These are phyloP conservation scores for Chlamydomonas asymmetrica DNA, from an alignment of 139 green algal genomes.

Conservation along the genomic window DNA sequence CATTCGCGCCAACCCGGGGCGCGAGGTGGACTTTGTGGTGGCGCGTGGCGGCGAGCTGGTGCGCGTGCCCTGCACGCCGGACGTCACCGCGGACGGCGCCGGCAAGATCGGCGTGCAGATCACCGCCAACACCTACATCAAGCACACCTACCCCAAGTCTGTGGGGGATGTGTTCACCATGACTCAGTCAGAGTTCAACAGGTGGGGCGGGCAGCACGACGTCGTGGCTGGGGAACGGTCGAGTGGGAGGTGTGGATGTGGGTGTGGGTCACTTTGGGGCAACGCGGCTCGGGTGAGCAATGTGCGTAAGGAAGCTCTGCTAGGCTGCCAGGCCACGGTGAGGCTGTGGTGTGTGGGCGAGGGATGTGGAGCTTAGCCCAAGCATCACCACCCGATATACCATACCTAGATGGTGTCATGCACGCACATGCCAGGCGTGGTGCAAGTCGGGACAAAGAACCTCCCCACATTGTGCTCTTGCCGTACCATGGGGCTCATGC, in stretches of 20 bases:
- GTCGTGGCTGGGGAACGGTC: neutral
- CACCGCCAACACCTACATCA: slow-evolving; percentile 64
- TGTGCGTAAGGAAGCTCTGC: no score
- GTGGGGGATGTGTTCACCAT: slow-evolving; percentile 38
- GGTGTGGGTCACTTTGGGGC: no score
- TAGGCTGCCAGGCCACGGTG: no score
- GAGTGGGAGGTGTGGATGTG: neutral
- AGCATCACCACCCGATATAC: no score
- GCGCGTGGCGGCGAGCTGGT: slow-evolving; percentile 22
- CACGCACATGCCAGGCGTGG: no score
- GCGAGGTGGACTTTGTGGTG: slow-evolving; percentile 37
- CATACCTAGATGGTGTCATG: no score
- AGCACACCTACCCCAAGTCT: slow-evolving; percentile 43
- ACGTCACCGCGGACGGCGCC: slow-evolving; percentile 43
- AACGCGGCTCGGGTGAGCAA: no score
- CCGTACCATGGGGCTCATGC: no score
- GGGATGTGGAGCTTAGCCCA: no score
- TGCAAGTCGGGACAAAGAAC: no score
- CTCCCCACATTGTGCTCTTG: no score
- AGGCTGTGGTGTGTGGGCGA: no score
- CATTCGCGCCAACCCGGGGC: slow-evolving; percentile 55
- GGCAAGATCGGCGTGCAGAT: slow-evolving; percentile 92
- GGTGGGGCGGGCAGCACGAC: slow-evolving; percentile 9
- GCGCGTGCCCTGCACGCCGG: slow-evolving; percentile 13
- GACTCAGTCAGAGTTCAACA: slow-evolving; percentile 51